Base-by-base conservation (phyloP, 2,329 filamentous ascomycete species). In the Xylaria arbuscula region DNA sequence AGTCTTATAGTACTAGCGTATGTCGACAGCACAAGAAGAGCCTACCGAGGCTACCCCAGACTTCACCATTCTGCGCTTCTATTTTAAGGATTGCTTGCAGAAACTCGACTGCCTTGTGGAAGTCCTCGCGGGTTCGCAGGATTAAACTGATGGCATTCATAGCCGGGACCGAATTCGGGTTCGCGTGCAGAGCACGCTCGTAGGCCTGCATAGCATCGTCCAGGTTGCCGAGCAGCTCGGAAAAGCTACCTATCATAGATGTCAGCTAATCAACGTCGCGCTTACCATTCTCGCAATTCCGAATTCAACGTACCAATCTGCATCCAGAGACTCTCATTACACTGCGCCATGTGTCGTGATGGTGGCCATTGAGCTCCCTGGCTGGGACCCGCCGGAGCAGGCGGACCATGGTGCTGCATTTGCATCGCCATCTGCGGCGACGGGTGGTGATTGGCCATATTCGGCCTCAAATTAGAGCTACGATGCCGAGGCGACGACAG, bases 81-180 rank as follows among this genome's bases (percentile, higher is more conserved):
- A 98, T 85, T 81, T 97, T 97, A 62, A 98, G 83, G 68, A 98
- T 97, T 70, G 91, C 92, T 76, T 96, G 91, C 62, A 98, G 86
- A 78, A 95, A 98, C 77, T 98, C 95, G 61, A 98, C 92, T 0
- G 96, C 96, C 78, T 96, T 96, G 53, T 92, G 91, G 75, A 97
- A 99, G 53, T 97, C 93, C 79, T 98, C 96, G 77, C 94, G 93
- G 45, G 92, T 94, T 74, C 97, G 90, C 69, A 98, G 86, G 69
- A 98, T 96, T 79, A 93, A 89, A 67, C 94, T 96, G 72, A 98
- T 97, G 69, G 94, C 93, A 75, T 94, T 97, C 93, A 98, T 95
- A 36, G 96, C 96, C 0, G 90, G 88, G 58, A 96, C 91, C 19
- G 95, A 98, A 83, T 93, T 93, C 55, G 90, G 88, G 78, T 98